phyloP scores from a whole-genome alignment of 805 yeast species.

The Debaryomyces maramus region DNA sequence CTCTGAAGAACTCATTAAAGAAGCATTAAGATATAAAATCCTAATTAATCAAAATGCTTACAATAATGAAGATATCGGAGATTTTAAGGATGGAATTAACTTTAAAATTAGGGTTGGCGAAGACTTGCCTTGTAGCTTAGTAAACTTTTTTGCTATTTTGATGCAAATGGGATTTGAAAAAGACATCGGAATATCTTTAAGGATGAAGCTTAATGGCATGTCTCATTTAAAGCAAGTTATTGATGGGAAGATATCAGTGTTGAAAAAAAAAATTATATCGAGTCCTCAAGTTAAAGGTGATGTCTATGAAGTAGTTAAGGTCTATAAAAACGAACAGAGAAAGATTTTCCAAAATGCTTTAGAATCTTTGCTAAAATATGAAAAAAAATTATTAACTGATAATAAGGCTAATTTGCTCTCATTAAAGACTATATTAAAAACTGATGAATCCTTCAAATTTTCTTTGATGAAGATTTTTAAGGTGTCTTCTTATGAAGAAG shows the following conservation, averaged over 20 bases:
- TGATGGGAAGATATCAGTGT: slow-evolving; percentile 2
- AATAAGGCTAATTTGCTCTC: slow-evolving; percentile 3
- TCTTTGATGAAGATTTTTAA: slow-evolving; percentile 1
- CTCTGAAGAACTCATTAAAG: slow-evolving; percentile 1
- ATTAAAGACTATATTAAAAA: slow-evolving; percentile 7
- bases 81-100: slow-evolving; percentile 6
- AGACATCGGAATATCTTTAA: slow-evolving; percentile 4
- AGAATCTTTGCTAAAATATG: slow-evolving; percentile 7
- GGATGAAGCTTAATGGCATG: slow-evolving; percentile 7
- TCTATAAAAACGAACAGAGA: slow-evolving; percentile 7
- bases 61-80: background rate
- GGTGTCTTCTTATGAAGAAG: slow-evolving; percentile 3
- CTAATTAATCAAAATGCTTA: slow-evolving; percentile 1
- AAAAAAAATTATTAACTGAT: slow-evolving; percentile 5
- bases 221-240: slow-evolving; percentile 4
- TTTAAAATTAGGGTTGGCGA: slow-evolving; percentile 2
- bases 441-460: slow-evolving; percentile 3
- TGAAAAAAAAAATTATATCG: background rate
- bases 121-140: slow-evolving; percentile 4
- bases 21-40: slow-evolving; percentile 4
- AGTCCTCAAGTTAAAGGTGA: background rate
- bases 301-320: background rate
- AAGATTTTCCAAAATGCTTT: slow-evolving; percentile 5
- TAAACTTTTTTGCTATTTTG: slow-evolving; percentile 8
- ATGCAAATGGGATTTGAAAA: slow-evolving; percentile 6